Conservation (phyloP, 1,139 yeast genomes). For the Saccharomyces uvarum region DNA sequence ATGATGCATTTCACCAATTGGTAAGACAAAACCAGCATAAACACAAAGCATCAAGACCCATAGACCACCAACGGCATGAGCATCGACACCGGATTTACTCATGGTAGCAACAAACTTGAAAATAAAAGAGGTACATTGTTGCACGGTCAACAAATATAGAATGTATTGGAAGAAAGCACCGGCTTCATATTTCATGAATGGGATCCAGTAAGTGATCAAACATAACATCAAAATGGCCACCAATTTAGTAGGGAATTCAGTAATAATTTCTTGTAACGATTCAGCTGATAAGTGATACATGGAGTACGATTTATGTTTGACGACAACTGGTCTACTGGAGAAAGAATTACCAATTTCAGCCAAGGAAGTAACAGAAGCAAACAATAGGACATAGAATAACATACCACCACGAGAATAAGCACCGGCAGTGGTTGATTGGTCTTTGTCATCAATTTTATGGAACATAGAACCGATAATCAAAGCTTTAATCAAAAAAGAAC, state of each 20-base stretch:
- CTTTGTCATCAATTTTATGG: constrained; percentile 38
- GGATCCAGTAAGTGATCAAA: constrained; percentile 50
- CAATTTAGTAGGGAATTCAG: constrained; percentile 52
- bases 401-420: constrained; percentile 53
- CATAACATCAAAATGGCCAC: constrained; percentile 40
- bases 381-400: constrained; percentile 49
- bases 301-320: constrained; percentile 56
- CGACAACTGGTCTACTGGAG: constrained; percentile 51
- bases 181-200: constrained; percentile 48
- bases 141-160: constrained; percentile 41
- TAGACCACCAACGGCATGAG: constrained; percentile 56
- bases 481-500: constrained; percentile 46
- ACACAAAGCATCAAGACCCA: constrained; percentile 46
- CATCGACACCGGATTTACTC: constrained; percentile 48
- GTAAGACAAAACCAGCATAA: constrained; percentile 55
- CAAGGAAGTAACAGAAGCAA: constrained; percentile 49
- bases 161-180: constrained; percentile 56
- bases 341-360: constrained; percentile 52
- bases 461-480: constrained; percentile 51
- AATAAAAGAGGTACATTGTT: constrained; percentile 47
- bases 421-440: constrained; percentile 40
- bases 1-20: constrained; percentile 50
- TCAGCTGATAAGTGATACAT: constrained; percentile 64
- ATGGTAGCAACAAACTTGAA: constrained; percentile 56
- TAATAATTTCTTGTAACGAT: constrained; percentile 49